phyloP scores from a whole-genome alignment of 2,329 filamentous ascomycete genomes.

The Dendrostoma leiphaemia region DNA sequence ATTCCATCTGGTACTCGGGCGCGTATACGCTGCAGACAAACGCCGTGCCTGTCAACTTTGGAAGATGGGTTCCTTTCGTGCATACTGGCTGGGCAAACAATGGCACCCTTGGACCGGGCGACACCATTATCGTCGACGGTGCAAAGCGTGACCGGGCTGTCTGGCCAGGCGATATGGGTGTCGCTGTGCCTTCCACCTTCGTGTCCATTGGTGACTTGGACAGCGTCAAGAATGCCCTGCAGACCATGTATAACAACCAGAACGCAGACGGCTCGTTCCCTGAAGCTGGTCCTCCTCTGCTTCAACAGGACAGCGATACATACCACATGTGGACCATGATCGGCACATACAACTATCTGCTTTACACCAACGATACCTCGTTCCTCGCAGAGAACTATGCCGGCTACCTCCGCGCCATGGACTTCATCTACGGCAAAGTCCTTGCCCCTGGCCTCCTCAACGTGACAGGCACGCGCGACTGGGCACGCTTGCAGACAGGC shows the following conservation, averaged over 20 bases:
- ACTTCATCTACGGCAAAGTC: conserved; percentile 26
- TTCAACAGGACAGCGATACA: conserved; percentile 31
- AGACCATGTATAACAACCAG: conserved; percentile 38
- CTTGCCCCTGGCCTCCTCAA: conserved; percentile 39
- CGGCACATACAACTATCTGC: conserved; percentile 53
- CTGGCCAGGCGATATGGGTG: conserved; percentile 58
- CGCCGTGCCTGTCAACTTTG: conserved; percentile 29
- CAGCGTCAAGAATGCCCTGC: conserved; percentile 44
- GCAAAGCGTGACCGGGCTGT: conserved; percentile 55
- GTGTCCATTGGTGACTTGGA: conserved; percentile 49
- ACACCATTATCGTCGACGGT: conserved; percentile 42
- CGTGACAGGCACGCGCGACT: conserved; percentile 49
- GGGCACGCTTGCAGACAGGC: conserved; percentile 48
- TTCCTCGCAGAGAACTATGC: conserved; percentile 33
- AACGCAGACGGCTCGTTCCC: conserved; percentile 44
- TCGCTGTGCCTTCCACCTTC: conserved; percentile 48
- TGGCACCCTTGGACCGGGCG: conserved; percentile 29
- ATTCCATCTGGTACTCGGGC: conserved; percentile 52
- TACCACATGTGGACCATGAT: conserved; percentile 45
- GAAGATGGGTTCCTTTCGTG: conserved; percentile 35
- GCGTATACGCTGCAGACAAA: conserved; percentile 43
- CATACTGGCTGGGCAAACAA: conserved; percentile 37
- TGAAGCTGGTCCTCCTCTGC: conserved; percentile 45
- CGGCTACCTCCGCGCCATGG: conserved; percentile 29
- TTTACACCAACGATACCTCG: conserved; percentile 47